These are phyloP conservation scores for Pythium vanterpoolii DNA, from an alignment of 352 stramenopile genomes.

Conservation along the genomic window DNA sequence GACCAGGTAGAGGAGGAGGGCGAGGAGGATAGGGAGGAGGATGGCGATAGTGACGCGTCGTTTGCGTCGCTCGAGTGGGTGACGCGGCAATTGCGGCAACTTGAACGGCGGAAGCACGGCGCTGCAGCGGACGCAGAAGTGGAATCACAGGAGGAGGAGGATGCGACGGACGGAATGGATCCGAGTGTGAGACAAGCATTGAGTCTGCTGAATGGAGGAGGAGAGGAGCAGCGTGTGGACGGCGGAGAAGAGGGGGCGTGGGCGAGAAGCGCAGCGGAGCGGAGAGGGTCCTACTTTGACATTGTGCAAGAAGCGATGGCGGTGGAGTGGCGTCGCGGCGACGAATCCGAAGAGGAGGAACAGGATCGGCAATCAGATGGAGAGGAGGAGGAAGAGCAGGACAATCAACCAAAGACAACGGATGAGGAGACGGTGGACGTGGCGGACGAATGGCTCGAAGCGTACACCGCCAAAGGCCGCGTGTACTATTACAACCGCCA, in stretches of 20 bases:
- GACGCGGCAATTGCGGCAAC: slow-evolving; percentile 20
- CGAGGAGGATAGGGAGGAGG: slow-evolving; percentile 9
- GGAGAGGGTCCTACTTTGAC: slow-evolving; percentile 33
- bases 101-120: slow-evolving; percentile 7
- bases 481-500: slow-evolving; percentile 89
- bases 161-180: slow-evolving; percentile 37
- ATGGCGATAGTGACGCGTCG: slow-evolving; percentile 20
- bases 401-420: neutral
- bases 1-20: slow-evolving; percentile 6
- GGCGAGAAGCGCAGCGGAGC: neutral
- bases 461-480: slow-evolving; percentile 80
- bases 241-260: neutral
- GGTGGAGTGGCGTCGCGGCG: slow-evolving; percentile 6
- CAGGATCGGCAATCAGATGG: slow-evolving; percentile 4
- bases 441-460: slow-evolving; percentile 70
- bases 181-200: slow-evolving; percentile 47
- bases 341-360: neutral
- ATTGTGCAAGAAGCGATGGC: slow-evolving; percentile 47
- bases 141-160: slow-evolving; percentile 2
- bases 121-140: slow-evolving; percentile 6
- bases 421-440: too few species aligned
- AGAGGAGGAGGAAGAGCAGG: neutral
- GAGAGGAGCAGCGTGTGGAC: slow-evolving; percentile 11
- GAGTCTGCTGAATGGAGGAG: slow-evolving; percentile 35
- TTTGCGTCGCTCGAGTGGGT: slow-evolving; percentile 30